Base-by-base conservation (phyloP, 2,329 filamentous ascomycete genomes). In the Ustulina deusta region DNA sequence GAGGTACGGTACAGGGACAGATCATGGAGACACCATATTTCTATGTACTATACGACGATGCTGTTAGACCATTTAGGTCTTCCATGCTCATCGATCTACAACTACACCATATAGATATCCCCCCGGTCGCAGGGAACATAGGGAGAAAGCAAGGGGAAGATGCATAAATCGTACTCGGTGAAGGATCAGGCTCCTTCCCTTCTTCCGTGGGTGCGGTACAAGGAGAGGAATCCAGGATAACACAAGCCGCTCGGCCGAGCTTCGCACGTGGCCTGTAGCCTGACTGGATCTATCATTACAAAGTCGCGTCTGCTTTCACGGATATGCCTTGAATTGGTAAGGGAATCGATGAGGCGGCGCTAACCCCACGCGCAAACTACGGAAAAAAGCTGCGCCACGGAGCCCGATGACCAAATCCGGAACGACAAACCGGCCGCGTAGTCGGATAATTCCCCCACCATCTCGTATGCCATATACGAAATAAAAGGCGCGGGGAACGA, bases 291-390 rank as follows among this genome's bases (percentile, higher is more conserved):
- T 34, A 11, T 48, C 22, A 38, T 52, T 40, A 40, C 46, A 38
- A 25, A 34, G 54, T 27, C 49, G 27, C 27, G 40, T 40, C 25
- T 25, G 10, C 29, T 15, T 25, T 29, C 17, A 57, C 34, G 13
- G 2, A 46, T 27, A 51, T 29, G 13, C 34, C 10, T 49, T 17
- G 44, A 25, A 49, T 6, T 32, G 48, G 7, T 34, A 10, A 34
- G 6, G 3, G 81, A 80, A 61, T 71, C 73, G 11, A 82, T 29
- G 32, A 63, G 48, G 38, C 65, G 22, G 42, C 60, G 22, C 51
- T 40, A 49, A 51, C 20, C 52, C 46, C 17, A 48, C 52, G 13
- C 9, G 49, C 48, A 10, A 40, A 25, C 6, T 61, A 64, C 55
- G 61, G 61, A 64, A 64, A 64, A 64, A 55, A 13, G 49, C 65